Base-by-base conservation (phyloP, 768 basidiomycete species). In the Xerocomellus intermedius region DNA sequence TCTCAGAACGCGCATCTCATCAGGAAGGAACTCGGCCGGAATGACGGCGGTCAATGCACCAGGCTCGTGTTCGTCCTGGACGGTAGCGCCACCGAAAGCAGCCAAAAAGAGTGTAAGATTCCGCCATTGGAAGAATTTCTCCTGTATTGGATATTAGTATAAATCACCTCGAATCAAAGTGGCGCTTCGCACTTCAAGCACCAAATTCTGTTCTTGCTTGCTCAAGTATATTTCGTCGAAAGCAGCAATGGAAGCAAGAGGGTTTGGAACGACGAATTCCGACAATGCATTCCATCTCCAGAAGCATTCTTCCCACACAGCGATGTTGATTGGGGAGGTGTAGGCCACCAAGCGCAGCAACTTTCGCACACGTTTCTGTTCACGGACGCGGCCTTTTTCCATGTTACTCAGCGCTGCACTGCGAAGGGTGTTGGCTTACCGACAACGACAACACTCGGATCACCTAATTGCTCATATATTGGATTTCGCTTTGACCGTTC, bases 301-400 rank as follows among this genome's bases (percentile, higher is more conserved):
- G 67, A 86, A 92, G 56, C 83, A 86, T 64, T 94, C 91, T 58
- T 86, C 78, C 91, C 91, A 94, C 3, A 90, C 86, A 0, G 87
- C 88, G 21, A 88, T 74, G 49, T 90, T 83, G n/a, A 83, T 79
- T 1, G 84, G 80, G 30, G 81, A 80, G 14, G 87, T 83, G 28
- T 80, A 81, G 2, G 83, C 78, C 43, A 91, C 77, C 50, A 82
- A 66, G 7, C 88, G 81, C 48, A 92, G 68, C 24, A 90, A 73
- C 68, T 84, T 87, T 16, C 92, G 79, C 28, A 91, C 80, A 3
- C 91, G 82, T 69, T 88, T 92, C 73, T 94, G 91, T 66, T 89
- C 83, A 4, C 82, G 85, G 41, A 88, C 77, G 26, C 92, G 88
- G 33, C 91, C 91, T 87, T 56, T 14, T 42, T 13, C 28, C 22